phyloP scores from a whole-genome alignment of 2,329 filamentous ascomycete species.

The Aspergillus sp. region DNA sequence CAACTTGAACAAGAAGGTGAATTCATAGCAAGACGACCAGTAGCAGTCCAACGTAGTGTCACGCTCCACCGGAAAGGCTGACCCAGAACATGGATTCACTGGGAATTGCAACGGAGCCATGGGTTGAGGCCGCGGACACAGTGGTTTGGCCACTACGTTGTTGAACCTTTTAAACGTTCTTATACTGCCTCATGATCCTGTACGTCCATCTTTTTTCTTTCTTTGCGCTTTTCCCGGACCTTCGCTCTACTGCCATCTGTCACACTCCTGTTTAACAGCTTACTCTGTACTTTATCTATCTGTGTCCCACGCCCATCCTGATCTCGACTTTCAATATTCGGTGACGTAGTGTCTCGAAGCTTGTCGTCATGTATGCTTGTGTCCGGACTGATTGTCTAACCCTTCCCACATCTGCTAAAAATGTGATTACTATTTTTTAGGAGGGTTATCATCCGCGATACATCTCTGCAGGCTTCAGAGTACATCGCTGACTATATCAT shows the following conservation, averaged over 20 bases:
- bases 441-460: constrained; percentile 81
- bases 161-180: neutral
- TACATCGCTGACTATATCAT: constrained; percentile 83
- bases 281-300: neutral
- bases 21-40: constrained; percentile 1
- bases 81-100: constrained; percentile 16
- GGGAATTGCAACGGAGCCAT: constrained; percentile 29
- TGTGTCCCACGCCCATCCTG: constrained; percentile 1
- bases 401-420: constrained; percentile 8
- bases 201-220: neutral
- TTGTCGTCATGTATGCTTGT: constrained; percentile 26
- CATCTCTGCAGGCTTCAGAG: constrained; percentile 65
- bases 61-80: constrained; percentile 20
- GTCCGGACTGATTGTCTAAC: neutral
- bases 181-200: neutral
- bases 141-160: constrained; percentile 5
- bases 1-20: neutral
- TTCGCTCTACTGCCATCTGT: neutral
- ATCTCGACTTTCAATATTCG: constrained; percentile 2
- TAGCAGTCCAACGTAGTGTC: constrained; percentile 17
- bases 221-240: neutral
- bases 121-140: constrained; percentile 10
- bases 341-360: constrained; percentile 28
- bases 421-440: constrained; percentile 44
- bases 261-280: neutral